Evolutionary conservation across 768 basidiomycete species (phyloP), one percentile per base, ranked within the genome.

Genomic region (Suillus tomentosus): DNA sequence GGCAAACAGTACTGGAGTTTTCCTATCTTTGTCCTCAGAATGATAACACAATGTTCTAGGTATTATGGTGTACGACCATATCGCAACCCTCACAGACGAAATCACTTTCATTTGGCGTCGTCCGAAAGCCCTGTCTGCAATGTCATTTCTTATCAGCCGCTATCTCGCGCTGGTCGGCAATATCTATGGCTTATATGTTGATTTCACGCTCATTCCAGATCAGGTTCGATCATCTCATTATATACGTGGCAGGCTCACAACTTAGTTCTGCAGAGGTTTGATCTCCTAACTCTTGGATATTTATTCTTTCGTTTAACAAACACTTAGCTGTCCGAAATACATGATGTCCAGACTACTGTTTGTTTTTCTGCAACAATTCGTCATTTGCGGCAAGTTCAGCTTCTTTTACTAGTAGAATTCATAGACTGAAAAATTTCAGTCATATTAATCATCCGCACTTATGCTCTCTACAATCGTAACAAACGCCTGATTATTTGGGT

Each of bases 391-490:
- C 85, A 62, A 62, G 84, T 72, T 37, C 22, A 11, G 14, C 6
- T 36, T 51, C 24, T 24, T 3, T 31, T 1, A 4, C 4, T 5
- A 9, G 27, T 17, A 55, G 62, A 50, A 24, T 53, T 3, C 11
- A 37, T 45, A 6, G 7, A 37, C 48, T 19, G 17, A 40, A 9
- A 11, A n/a, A 13, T 62, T 34, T 9, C 13, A 84, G 81, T 77
- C 63, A 77, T 81, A 36, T 75, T 85, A 27, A 78, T 78, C 11
- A 70, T 84, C 50, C 81, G 85, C 50, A 82, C 82, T 57, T 82
- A 80, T 63, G 85, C 86, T 5, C 70, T 87, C n/a, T 86, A 84
- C 64, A 74, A 75, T 13, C 69, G 80, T 39, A 79, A 78, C n/a
- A 65, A 74, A 48, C 73, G 76, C 17, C 69, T 85, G 43, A 63